phyloP scores from a whole-genome alignment of 257 asterid species.

The Ocimum tenuiflorum region DNA sequence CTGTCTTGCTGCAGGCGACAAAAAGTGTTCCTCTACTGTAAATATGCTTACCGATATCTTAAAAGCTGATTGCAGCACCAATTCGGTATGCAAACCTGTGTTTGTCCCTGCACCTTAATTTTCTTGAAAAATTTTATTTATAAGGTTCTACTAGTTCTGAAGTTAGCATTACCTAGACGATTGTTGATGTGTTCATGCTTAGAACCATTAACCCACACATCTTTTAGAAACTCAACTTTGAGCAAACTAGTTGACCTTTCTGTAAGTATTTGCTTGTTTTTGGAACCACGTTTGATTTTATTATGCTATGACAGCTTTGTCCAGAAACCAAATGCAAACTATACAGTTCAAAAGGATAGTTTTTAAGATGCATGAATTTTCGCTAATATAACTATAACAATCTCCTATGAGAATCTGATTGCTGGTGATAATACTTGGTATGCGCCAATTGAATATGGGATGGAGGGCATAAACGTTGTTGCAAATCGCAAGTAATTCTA shows the following conservation, averaged over 20 bases:
- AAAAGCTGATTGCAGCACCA: conserved; percentile 66
- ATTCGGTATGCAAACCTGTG: conserved; percentile 54
- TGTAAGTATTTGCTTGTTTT: background rate
- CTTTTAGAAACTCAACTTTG: background rate
- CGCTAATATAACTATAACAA: background rate
- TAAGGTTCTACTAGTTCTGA: background rate
- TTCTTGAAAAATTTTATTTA: background rate
- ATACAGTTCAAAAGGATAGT: background rate
- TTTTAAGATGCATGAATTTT: background rate
- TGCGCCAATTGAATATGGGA: conserved; percentile 1
- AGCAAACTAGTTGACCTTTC: conserved; percentile 1
- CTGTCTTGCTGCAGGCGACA: conserved; percentile 88
- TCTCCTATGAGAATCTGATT: background rate
- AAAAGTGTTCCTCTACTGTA: conserved; percentile 74
- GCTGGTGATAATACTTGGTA: background rate
- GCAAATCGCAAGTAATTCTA: background rate
- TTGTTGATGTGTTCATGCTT: background rate
- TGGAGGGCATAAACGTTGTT: background rate
- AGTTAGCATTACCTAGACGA: background rate
- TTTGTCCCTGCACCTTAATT: background rate
- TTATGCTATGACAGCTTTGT: background rate
- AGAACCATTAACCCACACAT: background rate
- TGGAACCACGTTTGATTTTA: background rate
- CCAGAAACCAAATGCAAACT: background rate
- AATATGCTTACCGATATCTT: conserved; percentile 85